Percentiles rank a stretch among this genome's conserved stretches.
Conservation (phyloP, 805 yeast species). For the Myxozyma neotropica region DNA sequence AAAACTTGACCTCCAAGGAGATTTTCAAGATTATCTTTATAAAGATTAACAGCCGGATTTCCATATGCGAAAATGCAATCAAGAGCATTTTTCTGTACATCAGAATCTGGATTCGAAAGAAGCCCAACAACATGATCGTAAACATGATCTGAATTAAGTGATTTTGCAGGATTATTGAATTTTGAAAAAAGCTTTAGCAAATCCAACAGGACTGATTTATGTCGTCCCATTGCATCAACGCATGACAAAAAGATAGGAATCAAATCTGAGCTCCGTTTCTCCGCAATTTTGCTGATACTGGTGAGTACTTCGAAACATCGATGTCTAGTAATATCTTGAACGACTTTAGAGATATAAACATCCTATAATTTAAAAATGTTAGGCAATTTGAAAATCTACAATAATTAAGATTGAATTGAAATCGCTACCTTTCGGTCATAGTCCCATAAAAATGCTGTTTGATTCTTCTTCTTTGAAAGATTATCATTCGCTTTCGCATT, state of each 20-base stretch:
- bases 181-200: constrained; percentile 64
- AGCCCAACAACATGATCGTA: constrained; percentile 55
- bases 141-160: constrained; percentile 57
- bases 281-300: constrained; percentile 68
- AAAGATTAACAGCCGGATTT: constrained; percentile 60
- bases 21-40: constrained; percentile 70
- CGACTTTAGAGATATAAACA: not conserved
- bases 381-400: not conserved
- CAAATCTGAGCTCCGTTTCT: constrained; percentile 57
- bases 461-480: not conserved
- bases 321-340: constrained; percentile 8
- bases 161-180: constrained; percentile 64
- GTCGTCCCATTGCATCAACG: constrained; percentile 7
- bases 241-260: constrained; percentile 58
- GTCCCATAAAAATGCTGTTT: not conserved
- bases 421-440: constrained; percentile 1
- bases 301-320: constrained; percentile 54
- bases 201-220: constrained; percentile 31
- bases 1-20: constrained; percentile 80
- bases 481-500: constrained; percentile 1
- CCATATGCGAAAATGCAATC: constrained; percentile 68
- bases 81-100: constrained; percentile 72
- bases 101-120: constrained; percentile 61
- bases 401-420: not conserved
- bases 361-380: too few relatives aligned